Base-by-base conservation (phyloP, 225 moss, liverwort and hornwort species). In the Thuidium tamariscinum region DNA sequence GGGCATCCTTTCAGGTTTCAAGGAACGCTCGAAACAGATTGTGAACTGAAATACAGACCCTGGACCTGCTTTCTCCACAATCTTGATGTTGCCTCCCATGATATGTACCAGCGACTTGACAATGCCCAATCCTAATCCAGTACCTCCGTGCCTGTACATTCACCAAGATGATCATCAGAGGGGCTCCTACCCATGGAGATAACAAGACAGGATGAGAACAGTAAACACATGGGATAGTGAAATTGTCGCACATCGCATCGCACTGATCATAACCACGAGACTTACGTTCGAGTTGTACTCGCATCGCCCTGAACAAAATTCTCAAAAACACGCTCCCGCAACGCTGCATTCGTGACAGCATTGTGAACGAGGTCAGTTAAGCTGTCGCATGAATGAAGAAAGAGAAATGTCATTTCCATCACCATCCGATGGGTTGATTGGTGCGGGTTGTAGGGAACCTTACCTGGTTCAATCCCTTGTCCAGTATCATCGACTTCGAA, bases 401-500 rank as follows among this genome's bases (percentile, higher is more conserved):
- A 56, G 66, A 63, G 70, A 49, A 48, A 84, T 57, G 25, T 30
- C 13, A 77, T 64, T 77, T 72, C 82, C 72, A 42, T 72, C 48
- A 84, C n/a, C 65, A 87, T 73, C 41, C 42, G 48, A 77, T 69
- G 27, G 70, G 42, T 59, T 80, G 64, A 32, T 16, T 80, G 46
- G 61, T 55, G 74, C 46, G 62, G 55, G 21, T 41, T 59, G 34
- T 27, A 42, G 59, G 23, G 20, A 65, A 67, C 21, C n/a, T 37
- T 81, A 96, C 96, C 93, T 92, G 91, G 90, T 49, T 95, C 95
- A 81, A 96, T 96, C 78, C 96, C 96, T 51, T 88, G 70, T 85
- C 96, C 96, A 16, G 96, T 92, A 86, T 96, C 96, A 84, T 96
- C 96, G 49, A 96, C 96, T 90, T 96, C 96, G 84, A 96, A 96